These are phyloP conservation scores for Paramyrothecium roridum DNA, from an alignment of 2,329 filamentous ascomycete genomes.

Conservation along the genomic window DNA sequence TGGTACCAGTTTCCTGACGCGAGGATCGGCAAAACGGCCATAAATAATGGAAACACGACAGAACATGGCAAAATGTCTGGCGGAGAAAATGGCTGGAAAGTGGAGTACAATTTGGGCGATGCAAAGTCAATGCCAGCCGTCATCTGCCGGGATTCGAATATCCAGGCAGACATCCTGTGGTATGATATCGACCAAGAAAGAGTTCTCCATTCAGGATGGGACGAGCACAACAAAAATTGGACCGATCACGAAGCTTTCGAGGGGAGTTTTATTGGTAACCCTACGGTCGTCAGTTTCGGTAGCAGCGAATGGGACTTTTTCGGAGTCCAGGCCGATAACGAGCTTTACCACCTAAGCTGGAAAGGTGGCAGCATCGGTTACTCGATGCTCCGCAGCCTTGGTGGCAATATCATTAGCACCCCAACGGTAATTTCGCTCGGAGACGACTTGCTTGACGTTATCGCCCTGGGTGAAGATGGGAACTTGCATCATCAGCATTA, in stretches of 20 bases:
- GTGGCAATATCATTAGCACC: neutral
- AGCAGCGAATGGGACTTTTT: neutral
- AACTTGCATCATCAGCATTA: neutral
- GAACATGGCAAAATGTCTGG: neutral
- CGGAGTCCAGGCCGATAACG: neutral
- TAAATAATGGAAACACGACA: neutral
- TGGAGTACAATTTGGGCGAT: neutral
- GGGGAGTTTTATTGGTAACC: neutral
- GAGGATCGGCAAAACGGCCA: neutral
- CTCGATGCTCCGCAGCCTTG: neutral
- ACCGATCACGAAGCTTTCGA: neutral
- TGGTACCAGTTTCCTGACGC: neutral
- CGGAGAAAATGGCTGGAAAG: neutral
- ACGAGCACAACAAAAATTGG: neutral
- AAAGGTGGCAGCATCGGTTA: neutral
- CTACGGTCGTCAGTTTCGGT: neutral
- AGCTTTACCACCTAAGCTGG: neutral
- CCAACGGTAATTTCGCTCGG: neutral
- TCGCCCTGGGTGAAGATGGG: neutral
- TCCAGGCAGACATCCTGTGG: neutral
- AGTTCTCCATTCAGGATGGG: neutral
- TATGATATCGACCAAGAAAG: neutral
- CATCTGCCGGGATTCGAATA: neutral
- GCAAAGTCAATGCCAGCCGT: neutral
- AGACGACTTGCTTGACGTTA: neutral